Evolutionary conservation across 495 filamentous ascomycete species (phyloP), one percentile per base, ranked within the genome.

Genomic region (Amphirosellinia nigrospora): DNA sequence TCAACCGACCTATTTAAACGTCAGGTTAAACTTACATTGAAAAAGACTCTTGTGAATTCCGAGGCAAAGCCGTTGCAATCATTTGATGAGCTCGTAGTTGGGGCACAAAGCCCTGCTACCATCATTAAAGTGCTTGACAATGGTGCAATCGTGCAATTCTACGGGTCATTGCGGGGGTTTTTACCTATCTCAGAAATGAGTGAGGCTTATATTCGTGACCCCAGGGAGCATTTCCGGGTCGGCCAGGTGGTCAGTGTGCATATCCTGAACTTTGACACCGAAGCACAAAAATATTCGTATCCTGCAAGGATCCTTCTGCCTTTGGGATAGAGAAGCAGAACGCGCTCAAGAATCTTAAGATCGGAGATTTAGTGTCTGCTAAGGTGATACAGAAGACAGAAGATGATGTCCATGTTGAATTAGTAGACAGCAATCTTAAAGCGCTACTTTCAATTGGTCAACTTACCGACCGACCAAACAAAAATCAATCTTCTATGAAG

Each of bases 181-280:
- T 86, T 99, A 66, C 95, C 96, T 1, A 89, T 96, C 3, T 91
- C 92, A 3, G 95, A 99, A 77, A 98, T 99, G 96, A 97, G 94
- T 77, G 96, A 98, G 76, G 92, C 94, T 16, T 98, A 90, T 78
- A 97, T 99, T 72, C 87, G 91, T 73, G 92, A 97, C 75, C 93
- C 94, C 8, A 88, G 86, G 52, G 88, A 96, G 74, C 94, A 99
- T 77, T 99, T 99, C 81, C 88, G 90, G 39, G 81, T 88, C 9
- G 96, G 96, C 1, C 96, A 99, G 77, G 94, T 96, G 21, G 90
- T 99, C 70, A 97, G 87, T 79, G 91, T 97, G 39, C 90, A 92
- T 72, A 89, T 96, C 26, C 72, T 96, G 50, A 91, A 90, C 70
- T 89, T 98, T 43, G 91, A 97, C 79, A 79, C 87, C 0, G 85